These are phyloP conservation scores for Penicillium salamii DNA, from an alignment of 495 filamentous ascomycete genomes.

Conservation along the genomic window DNA sequence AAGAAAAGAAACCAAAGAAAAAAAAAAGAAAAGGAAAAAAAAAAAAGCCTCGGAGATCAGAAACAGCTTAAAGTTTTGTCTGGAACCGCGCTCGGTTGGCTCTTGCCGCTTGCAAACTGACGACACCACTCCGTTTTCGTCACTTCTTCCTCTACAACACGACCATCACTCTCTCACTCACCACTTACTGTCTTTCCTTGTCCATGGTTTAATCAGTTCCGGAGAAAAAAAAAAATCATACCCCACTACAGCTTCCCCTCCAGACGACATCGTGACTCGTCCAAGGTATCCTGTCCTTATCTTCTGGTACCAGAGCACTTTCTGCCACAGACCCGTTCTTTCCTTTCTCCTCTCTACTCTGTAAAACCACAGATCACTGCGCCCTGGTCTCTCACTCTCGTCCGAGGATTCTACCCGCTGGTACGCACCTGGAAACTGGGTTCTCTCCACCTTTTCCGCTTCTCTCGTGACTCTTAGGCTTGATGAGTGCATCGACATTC, in stretches of 20 bases:
- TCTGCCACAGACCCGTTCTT: conserved; percentile 6
- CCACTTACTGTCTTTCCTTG: conserved; percentile 18
- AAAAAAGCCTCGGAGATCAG: neutral
- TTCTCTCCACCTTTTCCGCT: conserved; percentile 18
- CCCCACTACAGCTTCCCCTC: conserved; percentile 18
- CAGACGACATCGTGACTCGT: conserved; percentile 27
- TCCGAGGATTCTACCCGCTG: conserved; percentile 21
- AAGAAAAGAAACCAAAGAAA: too few relatives aligned
- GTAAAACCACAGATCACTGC: conserved; percentile 9
- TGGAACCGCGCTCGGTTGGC: conserved; percentile 8
- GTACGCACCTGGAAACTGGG: conserved; percentile 25
- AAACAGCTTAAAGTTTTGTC: conserved; percentile 8
- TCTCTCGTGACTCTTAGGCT: conserved; percentile 31
- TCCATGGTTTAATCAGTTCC: neutral
- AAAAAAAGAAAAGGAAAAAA: neutral
- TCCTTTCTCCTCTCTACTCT: conserved; percentile 6
- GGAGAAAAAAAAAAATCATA: conserved; percentile 1
- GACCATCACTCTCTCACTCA: conserved; percentile 4
- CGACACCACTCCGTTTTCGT: conserved; percentile 30
- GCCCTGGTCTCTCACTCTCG: conserved; percentile 10
- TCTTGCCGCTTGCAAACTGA: conserved; percentile 35
- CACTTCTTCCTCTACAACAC: conserved; percentile 1
- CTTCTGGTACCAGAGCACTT: conserved; percentile 3
- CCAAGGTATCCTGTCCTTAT: conserved; percentile 19
- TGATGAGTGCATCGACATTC: conserved; percentile 49